phyloP scores from a whole-genome alignment of 2,329 filamentous ascomycete species.

The Paracamarosporium sp. region DNA sequence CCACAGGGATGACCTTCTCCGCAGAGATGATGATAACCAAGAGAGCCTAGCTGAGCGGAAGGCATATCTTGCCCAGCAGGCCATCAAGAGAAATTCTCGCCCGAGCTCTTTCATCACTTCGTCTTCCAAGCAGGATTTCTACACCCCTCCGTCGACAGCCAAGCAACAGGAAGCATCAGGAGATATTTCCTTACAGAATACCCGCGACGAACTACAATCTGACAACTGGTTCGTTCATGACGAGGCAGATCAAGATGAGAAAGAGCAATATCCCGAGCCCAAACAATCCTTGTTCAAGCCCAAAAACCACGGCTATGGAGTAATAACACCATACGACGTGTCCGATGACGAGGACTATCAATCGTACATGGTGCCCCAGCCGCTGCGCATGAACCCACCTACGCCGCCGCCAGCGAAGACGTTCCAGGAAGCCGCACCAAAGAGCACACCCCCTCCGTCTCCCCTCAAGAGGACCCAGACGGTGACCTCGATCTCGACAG shows the following conservation, averaged over 20 bases:
- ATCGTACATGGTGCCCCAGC: constrained; percentile 45
- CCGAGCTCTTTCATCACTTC: constrained; percentile 33
- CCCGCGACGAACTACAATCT: constrained; percentile 45
- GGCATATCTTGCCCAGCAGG: constrained; percentile 40
- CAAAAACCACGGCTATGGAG: constrained; percentile 38
- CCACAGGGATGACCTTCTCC: constrained; percentile 37
- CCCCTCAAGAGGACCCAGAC: constrained; percentile 33
- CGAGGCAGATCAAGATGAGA: constrained; percentile 21
- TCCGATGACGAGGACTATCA: constrained; percentile 39
- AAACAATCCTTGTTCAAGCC: constrained; percentile 33
- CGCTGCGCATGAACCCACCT: constrained; percentile 57
- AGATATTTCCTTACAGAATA: constrained; percentile 38
- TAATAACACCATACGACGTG: constrained; percentile 32
- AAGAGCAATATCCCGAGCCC: constrained; percentile 18
- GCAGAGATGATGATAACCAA: constrained; percentile 30
- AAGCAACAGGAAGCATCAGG: constrained; percentile 24
- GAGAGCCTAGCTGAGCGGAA: constrained; percentile 43
- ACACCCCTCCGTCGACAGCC: constrained; percentile 32
- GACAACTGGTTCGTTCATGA: constrained; percentile 57
- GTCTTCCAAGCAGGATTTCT: constrained; percentile 40
- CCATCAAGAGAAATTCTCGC: constrained; percentile 39
- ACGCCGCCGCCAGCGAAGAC: constrained; percentile 43
- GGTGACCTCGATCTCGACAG: constrained; percentile 33
- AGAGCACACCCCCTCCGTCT: constrained; percentile 20
- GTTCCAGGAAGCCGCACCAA: constrained; percentile 17